Base-by-base conservation (phyloP, 371 early-diverging fungal species). In the Entomophthora muscae region DNA sequence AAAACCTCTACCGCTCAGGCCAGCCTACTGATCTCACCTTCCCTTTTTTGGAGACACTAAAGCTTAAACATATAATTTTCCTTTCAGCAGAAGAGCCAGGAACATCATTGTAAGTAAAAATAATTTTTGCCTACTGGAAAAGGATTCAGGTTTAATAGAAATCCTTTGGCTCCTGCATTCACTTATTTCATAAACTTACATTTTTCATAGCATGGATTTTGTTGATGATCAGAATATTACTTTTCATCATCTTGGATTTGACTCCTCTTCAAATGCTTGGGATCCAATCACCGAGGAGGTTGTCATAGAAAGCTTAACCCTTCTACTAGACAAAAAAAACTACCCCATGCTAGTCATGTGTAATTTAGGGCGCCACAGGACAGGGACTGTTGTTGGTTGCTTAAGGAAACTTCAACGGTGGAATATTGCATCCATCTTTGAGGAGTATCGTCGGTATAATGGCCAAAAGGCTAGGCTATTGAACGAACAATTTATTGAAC, bases 11-110 rank as follows among this genome's bases (percentile, higher is more conserved):
- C 74, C 83, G 96, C 57, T 93, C 92, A 24, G 98, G 96, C n/a
- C 94, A 94, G 71, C 96, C 98, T 3, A 95, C 94, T 69, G 96
- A 97, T 72, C 81, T 95, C 63, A 97, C 94, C 76, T 95, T 95
- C 71, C 98, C 96, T 0, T 94, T 95, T 66, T 77, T 95, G 63
- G 96, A 95, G 66, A 91, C 88, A 68, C 84, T 97, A 0, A 93
- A 90, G 0, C 77, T 97, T 59, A 87, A 86, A 62, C 89, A 91
- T 3, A 86, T 97, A 32, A 81, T 92, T 0, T 95, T 89, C 84
- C 81, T 97, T 22, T 94, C 95, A 12, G 91, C 91, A 7, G 95
- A 95, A 76, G 96, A 94, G 68, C 95, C 95, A 1, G 91, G 88
- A 65, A 91, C 89, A 70, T 76, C 89, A 64, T 91, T 95, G 86